These are phyloP conservation scores for Hypoxylon sp. DNA, from an alignment of 2,329 filamentous ascomycete genomes.

Conservation along the genomic window DNA sequence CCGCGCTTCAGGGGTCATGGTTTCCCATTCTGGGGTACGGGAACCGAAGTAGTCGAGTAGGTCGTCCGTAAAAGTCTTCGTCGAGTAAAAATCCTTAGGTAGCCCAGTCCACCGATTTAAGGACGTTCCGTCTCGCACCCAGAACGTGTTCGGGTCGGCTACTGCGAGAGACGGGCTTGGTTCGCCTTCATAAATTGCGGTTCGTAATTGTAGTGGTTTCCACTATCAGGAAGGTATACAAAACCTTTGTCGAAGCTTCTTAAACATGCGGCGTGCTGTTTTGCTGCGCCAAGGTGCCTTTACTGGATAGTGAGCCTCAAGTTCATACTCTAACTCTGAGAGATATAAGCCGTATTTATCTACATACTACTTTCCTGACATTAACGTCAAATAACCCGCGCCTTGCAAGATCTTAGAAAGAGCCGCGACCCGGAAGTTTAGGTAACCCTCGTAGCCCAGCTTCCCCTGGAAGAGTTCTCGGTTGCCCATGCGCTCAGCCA, in stretches of 20 bases:
- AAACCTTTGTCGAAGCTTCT: conserved; percentile 68
- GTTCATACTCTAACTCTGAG: conserved; percentile 64
- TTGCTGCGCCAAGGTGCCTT: neutral
- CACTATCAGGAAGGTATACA: conserved; percentile 67
- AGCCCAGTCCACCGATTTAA: conserved; percentile 42
- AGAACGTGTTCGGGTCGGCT: conserved; percentile 28
- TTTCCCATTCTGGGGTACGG: conserved; percentile 46
- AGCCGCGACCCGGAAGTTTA: conserved; percentile 68
- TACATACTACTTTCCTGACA: conserved; percentile 72
- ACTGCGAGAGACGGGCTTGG: conserved; percentile 42
- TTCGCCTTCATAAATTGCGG: conserved; percentile 38
- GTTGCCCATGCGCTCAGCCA: conserved; percentile 58
- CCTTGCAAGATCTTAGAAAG: conserved; percentile 69
- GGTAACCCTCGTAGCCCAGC: conserved; percentile 70
- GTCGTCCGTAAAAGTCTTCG: conserved; percentile 38
- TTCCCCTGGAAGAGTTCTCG: conserved; percentile 51
- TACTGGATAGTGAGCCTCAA: conserved; percentile 57
- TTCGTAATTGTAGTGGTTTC: conserved; percentile 56
- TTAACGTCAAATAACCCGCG: conserved; percentile 69
- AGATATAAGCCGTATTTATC: neutral
- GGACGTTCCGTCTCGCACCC: conserved; percentile 43
- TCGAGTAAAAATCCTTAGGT: conserved; percentile 42
- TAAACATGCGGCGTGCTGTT: conserved; percentile 43
- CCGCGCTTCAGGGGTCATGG: conserved; percentile 44
- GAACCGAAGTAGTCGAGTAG: conserved; percentile 36